Evolutionary conservation across 2,329 filamentous ascomycete genomes (phyloP).

Genomic region (Endocalyx cinctus): DNA sequence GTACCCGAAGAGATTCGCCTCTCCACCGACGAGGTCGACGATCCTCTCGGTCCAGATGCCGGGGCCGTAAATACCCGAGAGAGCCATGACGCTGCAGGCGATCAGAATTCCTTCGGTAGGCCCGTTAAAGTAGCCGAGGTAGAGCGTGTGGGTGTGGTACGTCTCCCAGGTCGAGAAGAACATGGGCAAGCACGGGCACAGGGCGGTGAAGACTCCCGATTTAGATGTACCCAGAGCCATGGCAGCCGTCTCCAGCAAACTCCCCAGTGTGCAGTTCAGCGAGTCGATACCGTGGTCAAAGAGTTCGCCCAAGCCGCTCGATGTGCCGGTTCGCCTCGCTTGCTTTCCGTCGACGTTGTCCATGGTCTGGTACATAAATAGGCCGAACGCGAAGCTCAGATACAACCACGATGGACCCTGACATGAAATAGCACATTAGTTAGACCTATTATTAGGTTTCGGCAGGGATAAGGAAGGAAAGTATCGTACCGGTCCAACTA

Average conservation of each 20-base stretch:
- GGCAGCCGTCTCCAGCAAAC: slow-evolving; percentile 83
- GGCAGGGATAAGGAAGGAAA: too few species aligned
- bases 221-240: slow-evolving; percentile 85
- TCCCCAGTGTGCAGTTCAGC: slow-evolving; percentile 91
- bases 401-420: slow-evolving; percentile 88
- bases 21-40: slow-evolving; percentile 64
- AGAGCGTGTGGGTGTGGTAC: slow-evolving; percentile 96
- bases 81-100: slow-evolving; percentile 78
- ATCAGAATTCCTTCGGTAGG: slow-evolving; percentile 93
- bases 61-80: slow-evolving; percentile 84
- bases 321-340: slow-evolving; percentile 88
- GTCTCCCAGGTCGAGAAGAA: slow-evolving; percentile 99
- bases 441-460: too few species aligned
- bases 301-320: slow-evolving; percentile 88
- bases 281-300: slow-evolving; percentile 99
- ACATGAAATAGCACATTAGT: slow-evolving; percentile 5
- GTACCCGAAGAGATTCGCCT: slow-evolving; percentile 46
- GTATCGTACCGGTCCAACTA: slow-evolving; percentile 74
- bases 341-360: slow-evolving; percentile 99
- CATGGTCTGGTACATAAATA: slow-evolving; percentile 99
- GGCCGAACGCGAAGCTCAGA: slow-evolving; percentile 88
- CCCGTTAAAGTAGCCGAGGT: slow-evolving; percentile 93
- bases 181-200: slow-evolving; percentile 92
- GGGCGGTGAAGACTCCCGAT: slow-evolving; percentile 83
- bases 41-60: slow-evolving; percentile 79